Conservation (phyloP, 2,329 filamentous ascomycete genomes). For the Fusarium ramigenum region DNA sequence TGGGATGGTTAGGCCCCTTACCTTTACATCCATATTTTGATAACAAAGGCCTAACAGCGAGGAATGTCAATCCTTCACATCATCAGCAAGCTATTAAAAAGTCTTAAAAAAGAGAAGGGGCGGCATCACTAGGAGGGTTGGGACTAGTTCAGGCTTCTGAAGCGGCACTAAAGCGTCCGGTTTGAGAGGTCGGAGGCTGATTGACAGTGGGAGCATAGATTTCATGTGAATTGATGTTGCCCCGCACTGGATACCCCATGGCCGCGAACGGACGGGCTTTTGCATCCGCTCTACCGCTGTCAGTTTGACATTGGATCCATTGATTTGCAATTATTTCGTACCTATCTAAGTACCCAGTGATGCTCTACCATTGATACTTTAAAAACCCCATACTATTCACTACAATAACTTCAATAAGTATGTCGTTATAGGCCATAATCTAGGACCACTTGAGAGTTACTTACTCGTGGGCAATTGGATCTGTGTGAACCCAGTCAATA, state of each 20-base stretch:
- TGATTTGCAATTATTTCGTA: neutral
- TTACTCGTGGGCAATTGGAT: neutral
- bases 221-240: neutral
- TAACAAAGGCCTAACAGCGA: neutral
- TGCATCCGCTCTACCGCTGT: conserved; percentile 1
- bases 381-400: neutral
- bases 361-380: neutral
- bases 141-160: neutral
- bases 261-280: conserved; percentile 5
- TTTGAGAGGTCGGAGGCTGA: neutral
- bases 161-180: neutral
- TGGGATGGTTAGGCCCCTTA: neutral
- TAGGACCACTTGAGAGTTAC: neutral
- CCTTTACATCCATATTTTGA: too few species aligned
- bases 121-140: neutral
- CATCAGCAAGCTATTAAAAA: neutral
- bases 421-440: neutral
- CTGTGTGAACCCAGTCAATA: neutral
- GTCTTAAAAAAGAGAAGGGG: neutral
- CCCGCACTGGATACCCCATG: conserved; percentile 16
- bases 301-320: neutral
- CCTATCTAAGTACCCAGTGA: too few species aligned
- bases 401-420: neutral
- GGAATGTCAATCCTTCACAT: neutral
- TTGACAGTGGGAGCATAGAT: neutral